Conservation (phyloP, 1,139 yeast species). For the Debaryomycetaceae sp. region DNA sequence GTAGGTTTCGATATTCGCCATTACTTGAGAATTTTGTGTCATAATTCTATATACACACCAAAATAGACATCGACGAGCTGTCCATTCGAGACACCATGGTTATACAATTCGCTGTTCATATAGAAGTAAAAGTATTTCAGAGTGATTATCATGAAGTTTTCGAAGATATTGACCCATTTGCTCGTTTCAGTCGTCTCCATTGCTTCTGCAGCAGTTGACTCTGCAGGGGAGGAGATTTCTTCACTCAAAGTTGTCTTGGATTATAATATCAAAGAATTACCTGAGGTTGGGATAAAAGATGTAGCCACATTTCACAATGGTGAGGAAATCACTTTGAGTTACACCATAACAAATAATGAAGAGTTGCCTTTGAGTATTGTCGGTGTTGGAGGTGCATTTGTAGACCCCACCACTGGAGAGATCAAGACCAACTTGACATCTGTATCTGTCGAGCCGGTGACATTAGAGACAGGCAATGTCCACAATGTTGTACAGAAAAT, state of each 20-base stretch:
- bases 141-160: slow-evolving; percentile 2
- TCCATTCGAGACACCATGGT: not conserved
- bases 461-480: slow-evolving; percentile 48
- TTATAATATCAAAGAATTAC: slow-evolving; percentile 41
- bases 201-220: slow-evolving; percentile 14
- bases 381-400: slow-evolving; percentile 74
- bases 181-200: slow-evolving; percentile 14
- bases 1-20: too few species aligned
- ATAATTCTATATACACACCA: too few species aligned
- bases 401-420: slow-evolving; percentile 52
- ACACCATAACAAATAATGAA: slow-evolving; percentile 59
- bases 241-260: slow-evolving; percentile 37
- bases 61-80: not conserved
- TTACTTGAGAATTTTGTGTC: too few species aligned
- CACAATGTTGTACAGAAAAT: slow-evolving; percentile 51
- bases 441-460: slow-evolving; percentile 61
- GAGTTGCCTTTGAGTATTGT: slow-evolving; percentile 49
- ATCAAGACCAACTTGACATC: slow-evolving; percentile 61
- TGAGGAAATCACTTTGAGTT: slow-evolving; percentile 53
- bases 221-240: slow-evolving; percentile 17
- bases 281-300: slow-evolving; percentile 30
- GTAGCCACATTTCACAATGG: slow-evolving; percentile 48
- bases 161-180: slow-evolving; percentile 13
- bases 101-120: not conserved
- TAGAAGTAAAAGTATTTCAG: not conserved